A percentile compares a stretch with the other conserved stretches of the same genome.
Conservation (phyloP, 2,329 filamentous ascomycete genomes). For the Dothistroma septosporum region DNA sequence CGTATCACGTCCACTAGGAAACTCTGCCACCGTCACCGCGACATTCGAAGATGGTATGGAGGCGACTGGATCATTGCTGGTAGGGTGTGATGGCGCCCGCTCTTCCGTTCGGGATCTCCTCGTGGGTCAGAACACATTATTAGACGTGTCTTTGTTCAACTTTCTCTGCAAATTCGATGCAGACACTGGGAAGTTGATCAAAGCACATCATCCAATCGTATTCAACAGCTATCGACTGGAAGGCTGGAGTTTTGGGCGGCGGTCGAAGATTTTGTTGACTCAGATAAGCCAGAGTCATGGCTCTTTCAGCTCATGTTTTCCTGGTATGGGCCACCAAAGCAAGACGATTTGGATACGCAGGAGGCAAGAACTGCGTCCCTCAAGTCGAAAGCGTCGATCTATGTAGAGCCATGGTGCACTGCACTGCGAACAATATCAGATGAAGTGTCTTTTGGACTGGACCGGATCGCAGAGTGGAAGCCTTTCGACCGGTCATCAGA, state of each 20-base stretch:
- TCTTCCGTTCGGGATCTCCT: slow-evolving; percentile 16
- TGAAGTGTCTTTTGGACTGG: slow-evolving; percentile 11
- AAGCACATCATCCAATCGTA: slow-evolving; percentile 13
- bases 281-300: slow-evolving; percentile 9
- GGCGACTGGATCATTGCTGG: slow-evolving; percentile 10
- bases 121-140: slow-evolving; percentile 5
- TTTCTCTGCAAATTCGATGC: slow-evolving; percentile 11
- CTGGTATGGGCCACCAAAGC: slow-evolving; percentile 7
- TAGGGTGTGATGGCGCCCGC: slow-evolving; percentile 19
- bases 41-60: slow-evolving; percentile 18
- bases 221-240: slow-evolving; percentile 13
- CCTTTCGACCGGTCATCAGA: slow-evolving; percentile 13
- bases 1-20: slow-evolving; percentile 5
- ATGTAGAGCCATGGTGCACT: slow-evolving; percentile 14
- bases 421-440: slow-evolving; percentile 9
- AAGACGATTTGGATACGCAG: slow-evolving; percentile 9
- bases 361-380: slow-evolving; percentile 12
- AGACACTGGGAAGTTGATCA: slow-evolving; percentile 3
- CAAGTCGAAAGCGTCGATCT: slow-evolving; percentile 11
- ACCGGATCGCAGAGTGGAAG: slow-evolving; percentile 9
- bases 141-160: slow-evolving; percentile 16
- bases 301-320: slow-evolving; percentile 14
- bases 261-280: slow-evolving; percentile 7
- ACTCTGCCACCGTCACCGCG: slow-evolving; percentile 10
- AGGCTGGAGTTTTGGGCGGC: slow-evolving; percentile 9